Conservation (phyloP, 305 asterid genomes). For the Caryopteris hybrid region DNA sequence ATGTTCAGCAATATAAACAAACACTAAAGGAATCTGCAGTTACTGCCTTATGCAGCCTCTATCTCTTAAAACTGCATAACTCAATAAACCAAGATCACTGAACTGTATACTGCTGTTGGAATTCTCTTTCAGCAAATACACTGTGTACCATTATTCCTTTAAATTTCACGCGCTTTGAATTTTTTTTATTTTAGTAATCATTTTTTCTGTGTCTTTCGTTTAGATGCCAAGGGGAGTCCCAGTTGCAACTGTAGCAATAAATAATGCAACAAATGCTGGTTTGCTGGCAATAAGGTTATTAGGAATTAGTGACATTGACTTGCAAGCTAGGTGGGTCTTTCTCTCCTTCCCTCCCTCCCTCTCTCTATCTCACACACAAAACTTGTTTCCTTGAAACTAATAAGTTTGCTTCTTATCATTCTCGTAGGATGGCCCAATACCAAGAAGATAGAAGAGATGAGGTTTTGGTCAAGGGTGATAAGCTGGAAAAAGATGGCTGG, state of each 20-base stretch:
- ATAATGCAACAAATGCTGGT: constrained; percentile 92
- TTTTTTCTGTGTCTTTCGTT: background rate
- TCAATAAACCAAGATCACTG: background rate
- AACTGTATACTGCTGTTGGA: background rate
- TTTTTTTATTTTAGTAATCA: background rate
- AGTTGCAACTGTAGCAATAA: constrained; percentile 90
- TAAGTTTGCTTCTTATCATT: background rate
- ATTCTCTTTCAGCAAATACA: background rate
- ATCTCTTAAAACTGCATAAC: background rate
- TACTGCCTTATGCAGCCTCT: background rate
- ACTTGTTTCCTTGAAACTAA: background rate
- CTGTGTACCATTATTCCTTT: no score
- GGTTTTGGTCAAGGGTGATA: constrained; percentile 67
- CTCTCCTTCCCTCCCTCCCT: background rate
- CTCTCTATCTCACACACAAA: background rate
- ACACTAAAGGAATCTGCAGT: background rate
- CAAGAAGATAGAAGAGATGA: constrained; percentile 82
- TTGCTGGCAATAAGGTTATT: constrained; percentile 74
- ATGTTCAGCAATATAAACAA: no score
- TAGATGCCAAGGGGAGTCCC: constrained; percentile 99
- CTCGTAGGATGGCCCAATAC: constrained; percentile 78
- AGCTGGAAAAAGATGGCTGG: constrained; percentile 73
- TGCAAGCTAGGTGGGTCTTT: constrained; percentile 64
- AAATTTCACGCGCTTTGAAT: background rate
- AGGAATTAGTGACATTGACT: constrained; percentile 67